Evolutionary conservation across 1,139 yeast genomes (phyloP), one percentile per base, ranked within the genome.

Genomic region (Lodderomyces orthopsilosis): DNA sequence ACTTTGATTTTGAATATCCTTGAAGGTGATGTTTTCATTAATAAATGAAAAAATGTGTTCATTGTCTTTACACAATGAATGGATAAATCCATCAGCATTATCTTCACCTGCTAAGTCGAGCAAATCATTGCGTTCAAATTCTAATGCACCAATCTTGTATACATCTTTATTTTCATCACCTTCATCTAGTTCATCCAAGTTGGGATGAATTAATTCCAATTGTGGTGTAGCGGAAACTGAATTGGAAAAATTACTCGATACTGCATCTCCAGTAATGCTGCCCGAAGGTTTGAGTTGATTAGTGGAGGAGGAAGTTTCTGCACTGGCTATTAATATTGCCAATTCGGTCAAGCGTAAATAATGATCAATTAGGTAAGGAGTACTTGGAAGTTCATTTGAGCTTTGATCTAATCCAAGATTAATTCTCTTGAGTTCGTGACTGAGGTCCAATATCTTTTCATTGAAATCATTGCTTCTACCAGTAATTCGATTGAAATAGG

Each of bases 401-500:
- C 70, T 58, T 10, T 70, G 70, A 40, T 74, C 66, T 46, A 76
- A 62, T 6, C 75, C 75, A 43, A 77, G 58, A 52, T 73, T 78
- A 51, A 73, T 71, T 37, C 85, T 61, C 48, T 76, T 77, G 27
- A 79, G 74, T 33, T 74, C 77, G 50, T 79, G 79, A 50, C 83
- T 77, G 52, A 83, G 64, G 44, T 79, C 82, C 49, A 84, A 63
- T 6, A 68, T 63, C 56, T 78, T 82, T 43, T 79, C 80, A 42
- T 76, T 75, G 57, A 83, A 83, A 56, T 85, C 91, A 51, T 82
- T 67, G 52, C 81, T 83, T 45, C 85, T 70, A 5, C 81, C 84
- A 0, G 95, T 86, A 32, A 90, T 76, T 49, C 78, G 79, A 54
- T 83, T 89, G 54, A 85, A 79, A 62, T 87, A 91, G 32, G 79